A percentile compares a stretch with the other conserved stretches of the same genome.
phyloP scores from a whole-genome alignment of 768 basidiomycete species.

The Tricholoma sp. region DNA sequence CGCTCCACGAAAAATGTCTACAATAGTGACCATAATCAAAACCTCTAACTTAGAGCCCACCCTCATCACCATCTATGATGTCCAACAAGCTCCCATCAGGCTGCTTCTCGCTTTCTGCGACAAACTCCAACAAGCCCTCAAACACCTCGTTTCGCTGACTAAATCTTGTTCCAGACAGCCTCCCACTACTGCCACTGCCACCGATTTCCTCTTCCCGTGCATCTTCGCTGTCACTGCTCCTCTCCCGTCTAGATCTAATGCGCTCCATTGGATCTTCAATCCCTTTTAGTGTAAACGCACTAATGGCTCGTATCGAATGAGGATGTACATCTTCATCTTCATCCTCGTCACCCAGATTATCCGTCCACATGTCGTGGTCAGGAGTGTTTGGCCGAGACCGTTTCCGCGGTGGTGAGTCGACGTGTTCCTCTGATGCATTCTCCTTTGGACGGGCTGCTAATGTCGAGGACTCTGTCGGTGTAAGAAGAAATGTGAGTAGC shows the following conservation, averaged over 20 bases:
- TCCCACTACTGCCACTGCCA: slow-evolving; percentile 10
- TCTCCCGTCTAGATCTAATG: slow-evolving; percentile 14
- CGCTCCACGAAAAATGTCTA: no score
- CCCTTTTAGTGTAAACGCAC: slow-evolving; percentile 11
- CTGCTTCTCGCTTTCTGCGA: slow-evolving; percentile 61
- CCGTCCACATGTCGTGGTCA: slow-evolving; percentile 36
- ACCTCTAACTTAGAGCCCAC: slow-evolving; percentile 1
- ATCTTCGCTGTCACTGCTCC: neutral
- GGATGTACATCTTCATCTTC: slow-evolving; percentile 14
- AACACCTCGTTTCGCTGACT: slow-evolving; percentile 67
- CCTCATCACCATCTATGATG: slow-evolving; percentile 42
- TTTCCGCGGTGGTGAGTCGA: slow-evolving; percentile 37
- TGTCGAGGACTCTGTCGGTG: slow-evolving; percentile 25
- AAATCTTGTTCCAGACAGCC: slow-evolving; percentile 45
- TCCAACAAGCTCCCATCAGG: slow-evolving; percentile 61
- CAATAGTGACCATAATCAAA: neutral
- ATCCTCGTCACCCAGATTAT: slow-evolving; percentile 29
- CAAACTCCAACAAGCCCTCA: slow-evolving; percentile 58
- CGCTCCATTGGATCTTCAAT: slow-evolving; percentile 22
- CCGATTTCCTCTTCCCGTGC: neutral
- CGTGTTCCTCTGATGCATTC: slow-evolving; percentile 11
- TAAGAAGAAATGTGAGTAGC: slow-evolving; percentile 60
- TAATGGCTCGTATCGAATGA: slow-evolving; percentile 8
- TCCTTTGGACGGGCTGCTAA: slow-evolving; percentile 9
- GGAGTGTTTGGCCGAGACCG: slow-evolving; percentile 39